phyloP scores from a whole-genome alignment of 192 early-diverging fungal species.

The Linnemannia hyalina region DNA sequence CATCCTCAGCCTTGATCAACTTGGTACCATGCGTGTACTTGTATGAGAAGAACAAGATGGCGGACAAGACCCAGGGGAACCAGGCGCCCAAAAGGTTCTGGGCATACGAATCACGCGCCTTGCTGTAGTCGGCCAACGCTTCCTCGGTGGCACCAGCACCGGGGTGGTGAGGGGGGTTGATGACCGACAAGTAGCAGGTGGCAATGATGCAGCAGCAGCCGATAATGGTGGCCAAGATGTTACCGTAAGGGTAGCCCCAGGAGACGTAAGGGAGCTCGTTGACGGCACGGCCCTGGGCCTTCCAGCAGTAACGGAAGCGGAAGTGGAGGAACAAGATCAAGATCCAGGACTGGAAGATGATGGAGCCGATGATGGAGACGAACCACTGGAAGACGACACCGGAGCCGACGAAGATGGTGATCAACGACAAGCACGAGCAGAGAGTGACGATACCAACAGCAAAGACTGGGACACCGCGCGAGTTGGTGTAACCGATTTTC shows the following conservation, averaged over 20 bases:
- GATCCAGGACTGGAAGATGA: no score
- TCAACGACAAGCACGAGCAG: constrained; percentile 73
- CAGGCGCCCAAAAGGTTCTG: constrained; percentile 26
- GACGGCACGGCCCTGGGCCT: no score
- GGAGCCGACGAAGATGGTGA: constrained; percentile 73
- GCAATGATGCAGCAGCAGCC: no score
- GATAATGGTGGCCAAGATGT: no score
- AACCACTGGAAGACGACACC: constrained; percentile 78
- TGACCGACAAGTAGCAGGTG: no score
- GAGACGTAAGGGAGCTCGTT: no score
- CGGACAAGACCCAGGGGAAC: not conserved
- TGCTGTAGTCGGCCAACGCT: not conserved
- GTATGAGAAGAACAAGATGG: constrained; percentile 64
- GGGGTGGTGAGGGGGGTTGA: constrained; percentile 55
- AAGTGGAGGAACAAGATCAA: no score
- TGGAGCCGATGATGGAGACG: constrained; percentile 44
- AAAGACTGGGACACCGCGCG: constrained; percentile 74
- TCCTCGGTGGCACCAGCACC: constrained; percentile 11
- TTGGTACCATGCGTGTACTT: constrained; percentile 60
- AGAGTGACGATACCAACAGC: constrained; percentile 70
- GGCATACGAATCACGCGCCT: not conserved
- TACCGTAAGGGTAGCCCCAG: no score
- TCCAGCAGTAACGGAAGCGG: no score
- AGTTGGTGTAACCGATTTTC: constrained; percentile 70
- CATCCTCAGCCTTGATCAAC: constrained; percentile 65